Conservation (phyloP, 2,329 filamentous ascomycete genomes). For the Immersiporthe knoxdaviesiana region DNA sequence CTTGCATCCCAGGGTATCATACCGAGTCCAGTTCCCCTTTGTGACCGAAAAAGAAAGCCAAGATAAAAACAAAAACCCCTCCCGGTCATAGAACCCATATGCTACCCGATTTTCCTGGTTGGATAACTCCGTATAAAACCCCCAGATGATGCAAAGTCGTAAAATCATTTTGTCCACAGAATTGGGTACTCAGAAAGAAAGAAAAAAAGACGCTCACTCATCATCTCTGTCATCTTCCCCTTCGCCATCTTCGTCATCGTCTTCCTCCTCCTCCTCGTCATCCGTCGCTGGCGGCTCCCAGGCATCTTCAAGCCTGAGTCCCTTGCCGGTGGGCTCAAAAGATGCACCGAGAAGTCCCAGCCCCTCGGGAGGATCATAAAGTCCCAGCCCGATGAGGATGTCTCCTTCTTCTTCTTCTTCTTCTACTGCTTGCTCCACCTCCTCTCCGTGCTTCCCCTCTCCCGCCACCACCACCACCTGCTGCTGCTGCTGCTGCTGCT, state of each 20-base stretch:
- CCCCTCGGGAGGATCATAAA: constrained; percentile 74
- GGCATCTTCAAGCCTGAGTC: constrained; percentile 79
- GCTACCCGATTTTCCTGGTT: constrained; percentile 2
- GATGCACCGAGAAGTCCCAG: constrained; percentile 53
- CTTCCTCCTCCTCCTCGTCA: constrained; percentile 58
- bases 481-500: constrained; percentile 55
- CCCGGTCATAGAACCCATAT: background rate
- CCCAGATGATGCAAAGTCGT: constrained; percentile 32
- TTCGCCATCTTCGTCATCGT: constrained; percentile 44
- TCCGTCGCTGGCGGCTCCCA: constrained; percentile 70
- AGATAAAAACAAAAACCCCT: background rate
- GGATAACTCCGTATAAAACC: constrained; percentile 26
- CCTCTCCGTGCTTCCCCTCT: constrained; percentile 26
- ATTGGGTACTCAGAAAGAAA: background rate
- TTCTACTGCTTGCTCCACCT: too few relatives aligned
- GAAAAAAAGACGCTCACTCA: background rate
- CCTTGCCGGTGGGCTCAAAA: constrained; percentile 65
- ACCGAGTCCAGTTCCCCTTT: constrained; percentile 15
- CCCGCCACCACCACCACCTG: constrained; percentile 65
- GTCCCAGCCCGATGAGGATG: constrained; percentile 78
- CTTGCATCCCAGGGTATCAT: constrained; percentile 28
- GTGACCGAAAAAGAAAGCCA: constrained; percentile 6
- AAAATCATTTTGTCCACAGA: constrained; percentile 18
- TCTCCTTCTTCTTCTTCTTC: constrained; percentile 62
- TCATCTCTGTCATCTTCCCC: constrained; percentile 37